Base-by-base conservation (phyloP, 805 yeast genomes). In the Huiozyma naganishii region DNA sequence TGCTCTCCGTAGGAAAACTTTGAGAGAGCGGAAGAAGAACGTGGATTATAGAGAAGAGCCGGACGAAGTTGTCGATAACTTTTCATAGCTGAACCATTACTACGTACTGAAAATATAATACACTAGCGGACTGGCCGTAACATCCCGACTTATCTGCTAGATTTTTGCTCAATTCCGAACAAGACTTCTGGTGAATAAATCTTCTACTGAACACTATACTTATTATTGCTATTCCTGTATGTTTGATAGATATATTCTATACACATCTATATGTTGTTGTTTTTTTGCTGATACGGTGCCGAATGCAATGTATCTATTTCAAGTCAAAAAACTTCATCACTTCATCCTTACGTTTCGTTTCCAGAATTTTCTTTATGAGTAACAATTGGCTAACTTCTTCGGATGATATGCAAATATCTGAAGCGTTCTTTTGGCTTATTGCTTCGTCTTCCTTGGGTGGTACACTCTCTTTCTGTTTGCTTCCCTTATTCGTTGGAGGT, bases 321-420 rank as follows among this genome's bases (percentile, higher is more conserved):
- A 17, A 17, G 45, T 65, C 65, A 45, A 87, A 68, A 57, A 86
- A 82, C 37, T 73, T 61, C 49, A 85, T 41, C 37, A 88, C 60
- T 40, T 74, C 72, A 5, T 78, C 85, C 51, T 74, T 73, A 1
- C 95, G 95, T 59, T 83, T 88, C 36, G 74, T 47, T 49, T 76
- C 72, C 60, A 89, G 71, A 41, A 89, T 63, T 52, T 69, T 66
- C 53, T 77, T 80, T 37, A 88, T 73, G 27, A 75, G 66, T 33
- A 67, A 47, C 28, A 84, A 66, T 41, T 79, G 79, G 4, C 64
- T 55, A 1, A 74, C 36, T 50, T 82, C 89, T 3, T 64, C 59
- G 30, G 40, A 36, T 11, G 43, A 29, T 12, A 41, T 32, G 5
- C 32, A 17, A 11, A 28, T 35, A 9, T 34, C 29, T 11, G 27